Evolutionary conservation across 2,329 filamentous ascomycete genomes (phyloP).

Genomic region (Aspergillus sp.): DNA sequence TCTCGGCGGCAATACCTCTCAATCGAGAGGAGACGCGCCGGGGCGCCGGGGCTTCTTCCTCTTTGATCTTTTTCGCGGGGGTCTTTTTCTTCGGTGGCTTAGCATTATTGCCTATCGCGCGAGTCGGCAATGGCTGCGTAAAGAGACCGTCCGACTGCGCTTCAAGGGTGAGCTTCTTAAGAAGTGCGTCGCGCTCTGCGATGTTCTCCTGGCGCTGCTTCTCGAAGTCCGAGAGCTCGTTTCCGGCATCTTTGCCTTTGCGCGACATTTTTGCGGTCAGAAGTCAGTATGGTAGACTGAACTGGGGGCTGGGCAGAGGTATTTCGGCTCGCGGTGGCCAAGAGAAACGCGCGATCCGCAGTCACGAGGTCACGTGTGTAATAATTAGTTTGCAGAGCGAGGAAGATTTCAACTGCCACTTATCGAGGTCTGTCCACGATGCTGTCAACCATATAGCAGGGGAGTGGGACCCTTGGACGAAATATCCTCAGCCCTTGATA

Average conservation of each 20-base stretch:
- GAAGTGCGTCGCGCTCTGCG: conserved; percentile 69
- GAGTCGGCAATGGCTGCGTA: conserved; percentile 42
- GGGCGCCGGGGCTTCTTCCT: conserved; percentile 46
- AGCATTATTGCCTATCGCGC: conserved; percentile 35
- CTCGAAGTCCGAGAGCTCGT: conserved; percentile 74
- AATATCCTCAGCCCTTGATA: too few species aligned
- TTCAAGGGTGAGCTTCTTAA: conserved; percentile 65
- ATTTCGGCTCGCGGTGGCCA: too few species aligned
- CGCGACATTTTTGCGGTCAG: conserved; percentile 4
- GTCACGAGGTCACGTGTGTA: conserved; percentile 18
- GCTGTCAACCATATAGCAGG: too few species aligned
- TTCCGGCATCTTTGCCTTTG: conserved; percentile 10
- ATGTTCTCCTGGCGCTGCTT: conserved; percentile 77
- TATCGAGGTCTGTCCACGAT: too few species aligned
- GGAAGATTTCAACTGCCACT: too few species aligned
- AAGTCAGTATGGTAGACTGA: neutral
- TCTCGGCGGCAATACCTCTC: conserved; percentile 55
- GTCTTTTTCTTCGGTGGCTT: conserved; percentile 41
- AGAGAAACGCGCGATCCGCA: conserved; percentile 9
- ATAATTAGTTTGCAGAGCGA: neutral
- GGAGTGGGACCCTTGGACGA: too few species aligned
- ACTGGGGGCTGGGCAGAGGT: too few species aligned
- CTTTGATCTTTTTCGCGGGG: conserved; percentile 49
- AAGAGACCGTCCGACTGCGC: conserved; percentile 61
- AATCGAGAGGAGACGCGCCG: conserved; percentile 54